A percentile compares a stretch with the other conserved stretches of the same genome.
Evolutionary conservation across 257 asterid species (phyloP).

Genomic region (Eucommia ulmoides): DNA sequence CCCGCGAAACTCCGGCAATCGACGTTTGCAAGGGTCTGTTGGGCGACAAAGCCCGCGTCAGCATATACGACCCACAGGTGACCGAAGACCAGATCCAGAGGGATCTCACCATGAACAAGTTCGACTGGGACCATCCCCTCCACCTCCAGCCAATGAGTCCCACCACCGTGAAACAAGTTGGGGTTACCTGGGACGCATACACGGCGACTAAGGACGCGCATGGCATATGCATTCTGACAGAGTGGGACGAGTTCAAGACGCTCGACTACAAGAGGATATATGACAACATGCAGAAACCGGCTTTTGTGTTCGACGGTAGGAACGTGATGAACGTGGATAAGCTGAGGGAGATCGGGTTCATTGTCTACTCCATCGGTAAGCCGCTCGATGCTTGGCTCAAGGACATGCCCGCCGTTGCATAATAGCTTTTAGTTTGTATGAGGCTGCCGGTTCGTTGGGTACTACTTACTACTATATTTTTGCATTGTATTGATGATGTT

Average conservation of each 20-base stretch:
- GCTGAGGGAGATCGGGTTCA: conserved; percentile 76
- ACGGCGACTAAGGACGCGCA: conserved; percentile 71
- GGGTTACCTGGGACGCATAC: conserved; percentile 61
- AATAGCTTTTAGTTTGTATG: conserved; percentile 11
- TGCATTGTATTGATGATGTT: too few relatives aligned
- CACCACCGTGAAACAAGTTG: conserved; percentile 57
- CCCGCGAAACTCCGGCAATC: conserved; percentile 78
- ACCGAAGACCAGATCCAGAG: conserved; percentile 78
- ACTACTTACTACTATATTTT: too few relatives aligned
- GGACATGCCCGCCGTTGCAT: conserved; percentile 87
- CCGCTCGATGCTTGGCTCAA: conserved; percentile 87
- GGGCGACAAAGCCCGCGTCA: conserved; percentile 64
- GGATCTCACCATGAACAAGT: conserved; percentile 73
- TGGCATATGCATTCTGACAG: conserved; percentile 71
- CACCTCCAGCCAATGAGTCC: conserved; percentile 91
- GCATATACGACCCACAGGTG: conserved; percentile 87
- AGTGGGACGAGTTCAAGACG: conserved; percentile 82
- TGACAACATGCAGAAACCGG: conserved; percentile 87
- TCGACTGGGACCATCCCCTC: conserved; percentile 89
- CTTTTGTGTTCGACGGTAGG: conserved; percentile 74
- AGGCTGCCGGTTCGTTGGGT: too few relatives aligned
- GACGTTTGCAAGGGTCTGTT: conserved; percentile 82
- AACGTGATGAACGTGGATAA: conserved; percentile 45
- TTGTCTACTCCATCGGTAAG: conserved; percentile 79
- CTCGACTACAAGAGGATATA: conserved; percentile 71